Evolutionary conservation across 768 basidiomycete species (phyloP), one percentile per base, ranked within the genome.

Genomic region (Boletellus ananas): DNA sequence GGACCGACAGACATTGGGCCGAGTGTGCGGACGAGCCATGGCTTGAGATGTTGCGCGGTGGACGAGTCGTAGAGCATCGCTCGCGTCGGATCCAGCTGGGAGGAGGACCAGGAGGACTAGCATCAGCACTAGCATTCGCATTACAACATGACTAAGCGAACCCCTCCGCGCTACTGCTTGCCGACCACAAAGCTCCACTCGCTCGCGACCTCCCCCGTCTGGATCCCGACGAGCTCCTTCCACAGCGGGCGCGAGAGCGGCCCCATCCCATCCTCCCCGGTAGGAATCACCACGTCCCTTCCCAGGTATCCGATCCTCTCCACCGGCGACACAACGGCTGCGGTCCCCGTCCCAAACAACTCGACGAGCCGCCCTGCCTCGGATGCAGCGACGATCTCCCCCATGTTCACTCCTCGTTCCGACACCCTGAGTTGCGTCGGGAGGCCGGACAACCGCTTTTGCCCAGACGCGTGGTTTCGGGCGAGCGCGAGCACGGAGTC

Each of bases 1-100:
- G 52, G 17, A 34, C 1, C 6, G 33, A 57, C 45, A 21, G 23
- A 94, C 94, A 97, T 93, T 55, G 94, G 94, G 68, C 93, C 93
- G 36, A 97, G 81, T 0, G 87, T 89, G 55, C 81, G 79, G 41
- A 93, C 78, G 39, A 97, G 84, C 94, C 93, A 97, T 57, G 85
- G 80, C 63, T 87, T 91, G 60, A 95, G 80, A 58, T 87, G 79
- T 14, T 73, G 67, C 1, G 77, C 75, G 10, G 84, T 83, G 47
- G 81, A 70, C 40, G 80, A 68, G 69, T 90, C 87, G 71, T 78
- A 80, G 54, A 85, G 72, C 87, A 90, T 88, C 54, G 49, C 52
- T 47, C 23, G 34, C 37, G 36, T 33, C n/a, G 33, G 23, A 43
- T 38, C 18, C 20, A 23, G 27, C 41, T 52, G 31, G 12, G 16